Evolutionary conservation across 1,284 basidiomycete species (phyloP).

Genomic region (Mycena citricolor): DNA sequence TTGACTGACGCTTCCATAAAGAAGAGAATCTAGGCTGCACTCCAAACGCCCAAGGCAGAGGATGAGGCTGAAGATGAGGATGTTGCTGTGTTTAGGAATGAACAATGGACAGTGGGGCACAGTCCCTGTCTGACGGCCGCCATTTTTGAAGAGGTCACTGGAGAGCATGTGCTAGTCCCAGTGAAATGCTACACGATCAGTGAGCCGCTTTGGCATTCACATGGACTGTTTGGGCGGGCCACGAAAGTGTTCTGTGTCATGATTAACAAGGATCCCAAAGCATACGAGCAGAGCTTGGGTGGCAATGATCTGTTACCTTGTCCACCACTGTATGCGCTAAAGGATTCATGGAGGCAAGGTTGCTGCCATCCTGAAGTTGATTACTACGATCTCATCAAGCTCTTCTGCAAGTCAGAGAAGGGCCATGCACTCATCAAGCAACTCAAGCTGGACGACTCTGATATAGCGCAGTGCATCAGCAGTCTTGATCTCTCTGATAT

Average conservation of each 20-base stretch:
- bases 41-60: no score
- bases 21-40: no score
- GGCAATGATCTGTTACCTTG: no score
- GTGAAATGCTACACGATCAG: not conserved
- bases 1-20: no score
- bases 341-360: not conserved
- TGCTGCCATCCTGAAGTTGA: constrained; percentile 2
- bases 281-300: not conserved
- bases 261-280: constrained; percentile 1
- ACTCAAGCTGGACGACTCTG: not conserved
- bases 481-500: constrained; percentile 1
- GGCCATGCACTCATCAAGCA: no score
- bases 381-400: not conserved
- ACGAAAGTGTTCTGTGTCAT: not conserved
- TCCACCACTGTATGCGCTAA: constrained; percentile 1
- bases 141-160: no score
- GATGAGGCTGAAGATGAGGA: no score
- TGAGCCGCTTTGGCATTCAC: not conserved
- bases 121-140: no score
- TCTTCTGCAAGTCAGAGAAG: no score
- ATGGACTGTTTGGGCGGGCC: not conserved
- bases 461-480: constrained; percentile 1
- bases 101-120: no score
- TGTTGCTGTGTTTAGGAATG: no score
- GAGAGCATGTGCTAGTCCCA: no score